phyloP scores from a whole-genome alignment of 306 rosid species.

The Sechiopsis laciniata region DNA sequence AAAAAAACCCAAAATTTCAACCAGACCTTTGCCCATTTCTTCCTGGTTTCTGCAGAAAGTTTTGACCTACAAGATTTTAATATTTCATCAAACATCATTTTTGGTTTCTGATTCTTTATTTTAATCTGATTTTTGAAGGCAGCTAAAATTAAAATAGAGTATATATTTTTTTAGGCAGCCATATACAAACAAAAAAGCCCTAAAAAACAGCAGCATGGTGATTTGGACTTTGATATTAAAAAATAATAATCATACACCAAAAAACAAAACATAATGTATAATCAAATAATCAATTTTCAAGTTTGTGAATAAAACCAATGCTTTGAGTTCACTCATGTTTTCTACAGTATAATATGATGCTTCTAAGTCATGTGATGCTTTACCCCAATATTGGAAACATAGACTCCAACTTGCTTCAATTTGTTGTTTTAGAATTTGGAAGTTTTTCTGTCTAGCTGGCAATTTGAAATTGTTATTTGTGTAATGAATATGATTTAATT shows the following conservation, averaged over 20 bases:
- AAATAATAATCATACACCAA: neutral
- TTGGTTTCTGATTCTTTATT: too few relatives aligned
- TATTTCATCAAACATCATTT: neutral
- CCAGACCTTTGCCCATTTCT: neutral
- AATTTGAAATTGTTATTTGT: neutral
- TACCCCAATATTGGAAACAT: conserved; percentile 1
- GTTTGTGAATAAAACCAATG: neutral
- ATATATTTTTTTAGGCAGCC: neutral
- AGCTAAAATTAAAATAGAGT: neutral
- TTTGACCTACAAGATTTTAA: neutral
- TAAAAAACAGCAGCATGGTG: neutral
- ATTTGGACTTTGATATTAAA: neutral
- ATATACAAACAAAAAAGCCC: neutral
- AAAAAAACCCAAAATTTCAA: neutral
- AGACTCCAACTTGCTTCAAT: neutral
- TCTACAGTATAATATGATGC: neutral
- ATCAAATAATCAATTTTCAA: neutral
- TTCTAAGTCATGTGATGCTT: neutral
- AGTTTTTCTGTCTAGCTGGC: neutral
- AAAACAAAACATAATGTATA: neutral
- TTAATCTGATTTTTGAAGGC: neutral
- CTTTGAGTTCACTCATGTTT: conserved; percentile 12
- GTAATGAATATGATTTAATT: neutral
- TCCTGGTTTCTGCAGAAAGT: neutral
- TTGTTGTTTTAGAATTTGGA: neutral